phyloP scores from a whole-genome alignment of 2,329 filamentous ascomycete species.

The Elsinoe fawcettii region DNA sequence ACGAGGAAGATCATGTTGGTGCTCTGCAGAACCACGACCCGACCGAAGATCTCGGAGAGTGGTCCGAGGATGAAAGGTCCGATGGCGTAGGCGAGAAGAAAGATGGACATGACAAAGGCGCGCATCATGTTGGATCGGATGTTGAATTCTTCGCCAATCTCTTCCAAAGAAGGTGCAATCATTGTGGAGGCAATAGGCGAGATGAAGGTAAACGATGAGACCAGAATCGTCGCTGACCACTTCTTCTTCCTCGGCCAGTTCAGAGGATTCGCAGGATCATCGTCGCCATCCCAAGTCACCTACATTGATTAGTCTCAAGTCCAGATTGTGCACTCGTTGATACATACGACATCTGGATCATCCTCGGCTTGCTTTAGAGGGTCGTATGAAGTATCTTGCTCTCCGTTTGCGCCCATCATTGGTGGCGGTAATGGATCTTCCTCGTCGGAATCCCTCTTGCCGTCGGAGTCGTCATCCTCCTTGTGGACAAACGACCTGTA shows the following conservation, averaged over 20 bases:
- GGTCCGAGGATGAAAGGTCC: conserved; percentile 33
- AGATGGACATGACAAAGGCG: conserved; percentile 30
- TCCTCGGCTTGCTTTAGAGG: conserved; percentile 8
- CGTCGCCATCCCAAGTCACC: conserved; percentile 40
- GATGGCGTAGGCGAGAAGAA: conserved; percentile 33
- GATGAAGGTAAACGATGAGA: conserved; percentile 35
- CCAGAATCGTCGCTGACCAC: conserved; percentile 39
- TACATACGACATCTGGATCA: conserved; percentile 13
- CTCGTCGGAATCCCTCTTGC: neutral
- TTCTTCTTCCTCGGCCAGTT: conserved; percentile 39
- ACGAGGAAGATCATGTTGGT: conserved; percentile 33
- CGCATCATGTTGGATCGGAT: conserved; percentile 23
- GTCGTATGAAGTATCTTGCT: conserved; percentile 7
- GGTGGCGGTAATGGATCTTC: conserved; percentile 5
- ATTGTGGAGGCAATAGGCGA: conserved; percentile 33
- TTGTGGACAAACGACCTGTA: conserved; percentile 9
- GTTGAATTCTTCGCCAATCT: conserved; percentile 26
- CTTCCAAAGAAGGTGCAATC: conserved; percentile 30
- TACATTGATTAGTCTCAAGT: neutral
- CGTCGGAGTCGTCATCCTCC: conserved; percentile 3
- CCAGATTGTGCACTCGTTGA: neutral
- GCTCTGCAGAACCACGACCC: conserved; percentile 30
- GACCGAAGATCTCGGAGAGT: conserved; percentile 31
- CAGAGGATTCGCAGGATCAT: conserved; percentile 41
- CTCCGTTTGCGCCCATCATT: neutral